Evolutionary conservation across 129 eudicot genomes (phyloP).

Genomic region (Flaveria bidentis): DNA sequence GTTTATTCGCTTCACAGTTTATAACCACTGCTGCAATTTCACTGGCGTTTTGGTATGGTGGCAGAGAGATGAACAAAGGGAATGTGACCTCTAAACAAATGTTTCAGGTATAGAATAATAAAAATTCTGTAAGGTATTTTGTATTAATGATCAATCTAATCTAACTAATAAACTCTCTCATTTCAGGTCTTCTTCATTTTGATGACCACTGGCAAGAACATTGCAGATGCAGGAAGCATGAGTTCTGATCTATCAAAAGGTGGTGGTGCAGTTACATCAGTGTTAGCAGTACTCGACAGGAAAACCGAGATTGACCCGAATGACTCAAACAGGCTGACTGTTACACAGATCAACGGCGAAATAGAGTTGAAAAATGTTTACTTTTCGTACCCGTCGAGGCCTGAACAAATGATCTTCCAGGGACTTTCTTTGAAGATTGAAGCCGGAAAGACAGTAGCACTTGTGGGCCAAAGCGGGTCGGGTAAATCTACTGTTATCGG

Average conservation of each 20-base stretch:
- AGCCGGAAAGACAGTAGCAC: constrained; percentile 70
- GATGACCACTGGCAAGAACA: constrained; percentile 80
- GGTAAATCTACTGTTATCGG: constrained; percentile 80
- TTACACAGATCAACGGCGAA: constrained; percentile 40
- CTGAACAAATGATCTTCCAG: constrained; percentile 67
- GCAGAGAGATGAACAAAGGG: constrained; percentile 63
- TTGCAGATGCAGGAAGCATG: constrained; percentile 92
- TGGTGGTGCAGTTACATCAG: constrained; percentile 57
- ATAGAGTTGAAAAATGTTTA: constrained; percentile 55
- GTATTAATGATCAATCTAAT: no score
- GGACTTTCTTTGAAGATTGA: constrained; percentile 65
- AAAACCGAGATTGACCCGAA: constrained; percentile 60
- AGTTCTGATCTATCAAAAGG: constrained; percentile 75
- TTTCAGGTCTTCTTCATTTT: constrained; percentile 59
- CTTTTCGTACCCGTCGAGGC: constrained; percentile 73
- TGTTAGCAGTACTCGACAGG: constrained; percentile 60
- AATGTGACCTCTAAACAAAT: constrained; percentile 50
- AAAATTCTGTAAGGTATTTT: no score
- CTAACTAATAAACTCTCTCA: no score
- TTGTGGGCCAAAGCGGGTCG: constrained; percentile 84
- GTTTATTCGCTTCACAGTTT: constrained; percentile 61
- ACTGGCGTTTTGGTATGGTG: constrained; percentile 76
- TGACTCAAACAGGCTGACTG: constrained; percentile 40
- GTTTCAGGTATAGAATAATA: constrained; percentile 38
- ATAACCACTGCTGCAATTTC: constrained; percentile 62